These are phyloP conservation scores for Hortiboletus campestris DNA, from an alignment of 768 basidiomycete species.

Conservation along the genomic window DNA sequence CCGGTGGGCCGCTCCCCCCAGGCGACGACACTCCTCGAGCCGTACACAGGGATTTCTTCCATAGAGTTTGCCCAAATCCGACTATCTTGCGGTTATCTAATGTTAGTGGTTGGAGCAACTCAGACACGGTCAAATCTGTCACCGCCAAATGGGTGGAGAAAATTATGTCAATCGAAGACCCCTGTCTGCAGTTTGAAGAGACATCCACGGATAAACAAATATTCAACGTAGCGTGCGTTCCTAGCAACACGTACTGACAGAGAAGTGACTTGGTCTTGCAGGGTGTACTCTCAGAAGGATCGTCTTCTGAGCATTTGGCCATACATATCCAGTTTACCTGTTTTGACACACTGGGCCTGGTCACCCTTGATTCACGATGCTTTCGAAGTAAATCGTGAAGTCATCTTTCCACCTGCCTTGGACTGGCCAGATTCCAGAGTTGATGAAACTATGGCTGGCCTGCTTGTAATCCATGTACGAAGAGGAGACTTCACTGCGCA, in stretches of 20 bases:
- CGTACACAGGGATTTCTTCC: slow-evolving; percentile 37
- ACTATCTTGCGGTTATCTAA: slow-evolving; percentile 31
- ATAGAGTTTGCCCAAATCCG: slow-evolving; percentile 36
- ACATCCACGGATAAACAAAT: slow-evolving; percentile 15
- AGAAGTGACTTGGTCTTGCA: slow-evolving; percentile 8
- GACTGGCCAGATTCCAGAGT: slow-evolving; percentile 3
- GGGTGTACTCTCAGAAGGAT: slow-evolving; percentile 29
- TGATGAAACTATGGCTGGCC: slow-evolving; percentile 27
- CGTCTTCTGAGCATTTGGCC: slow-evolving; percentile 36
- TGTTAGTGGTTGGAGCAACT: slow-evolving; percentile 19
- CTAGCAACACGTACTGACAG: not conserved
- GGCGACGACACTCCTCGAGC: slow-evolving; percentile 31
- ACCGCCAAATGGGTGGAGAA: slow-evolving; percentile 37
- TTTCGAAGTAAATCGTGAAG: slow-evolving; percentile 18
- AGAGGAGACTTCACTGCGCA: slow-evolving; percentile 47
- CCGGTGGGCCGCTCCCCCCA: slow-evolving; percentile 35
- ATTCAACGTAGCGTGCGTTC: slow-evolving; percentile 17
- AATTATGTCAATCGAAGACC: slow-evolving; percentile 33
- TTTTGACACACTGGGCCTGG: slow-evolving; percentile 36
- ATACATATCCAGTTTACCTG: slow-evolving; percentile 31
- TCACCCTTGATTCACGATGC: slow-evolving; percentile 33
- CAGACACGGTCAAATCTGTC: slow-evolving; percentile 28
- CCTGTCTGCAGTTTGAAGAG: slow-evolving; percentile 38
- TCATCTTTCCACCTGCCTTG: slow-evolving; percentile 19
- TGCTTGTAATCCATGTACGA: slow-evolving; percentile 49